A percentile compares a stretch with the other conserved stretches of the same genome.
phyloP scores from a whole-genome alignment of 352 stramenopile species.

The Globisporangium mamillatum region DNA sequence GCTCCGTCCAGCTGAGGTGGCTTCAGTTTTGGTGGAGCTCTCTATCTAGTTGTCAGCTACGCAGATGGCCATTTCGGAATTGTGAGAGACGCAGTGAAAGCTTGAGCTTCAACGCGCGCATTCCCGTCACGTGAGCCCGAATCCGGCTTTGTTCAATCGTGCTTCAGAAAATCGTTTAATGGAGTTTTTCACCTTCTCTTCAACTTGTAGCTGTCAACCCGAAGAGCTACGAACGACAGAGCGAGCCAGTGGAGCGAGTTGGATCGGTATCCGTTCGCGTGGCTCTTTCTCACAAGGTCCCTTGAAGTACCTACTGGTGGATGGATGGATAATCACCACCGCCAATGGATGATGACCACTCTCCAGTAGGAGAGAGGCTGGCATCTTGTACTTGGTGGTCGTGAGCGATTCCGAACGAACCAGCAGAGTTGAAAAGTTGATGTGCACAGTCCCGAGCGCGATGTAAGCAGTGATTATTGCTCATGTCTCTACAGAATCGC shows the following conservation, averaged over 20 bases:
- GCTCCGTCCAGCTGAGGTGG: conserved; percentile 1
- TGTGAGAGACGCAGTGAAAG: neutral
- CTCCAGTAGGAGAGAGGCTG: neutral
- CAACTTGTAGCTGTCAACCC: too few species aligned
- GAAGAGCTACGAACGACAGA: neutral
- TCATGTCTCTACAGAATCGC: too few species aligned
- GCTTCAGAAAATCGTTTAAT: neutral
- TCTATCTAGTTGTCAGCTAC: neutral
- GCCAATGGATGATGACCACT: neutral
- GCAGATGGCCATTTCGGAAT: conserved; percentile 1
- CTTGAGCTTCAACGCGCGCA: neutral
- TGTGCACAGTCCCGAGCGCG: too few species aligned
- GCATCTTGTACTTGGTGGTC: too few species aligned
- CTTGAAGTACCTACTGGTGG: too few species aligned
- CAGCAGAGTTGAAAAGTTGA: too few species aligned
- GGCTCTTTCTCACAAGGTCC: neutral
- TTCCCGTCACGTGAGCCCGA: neutral
- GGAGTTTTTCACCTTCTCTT: neutral
- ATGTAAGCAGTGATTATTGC: too few species aligned
- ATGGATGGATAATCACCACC: neutral
- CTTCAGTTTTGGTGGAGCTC: too few species aligned
- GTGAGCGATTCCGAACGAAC: too few species aligned
- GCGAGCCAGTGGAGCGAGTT: neutral
- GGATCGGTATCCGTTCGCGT: neutral
- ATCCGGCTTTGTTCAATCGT: neutral